A percentile compares a stretch with the other conserved stretches of the same genome.
phyloP scores from a whole-genome alignment of 1,139 yeast genomes.

The Cylindricascospora bacillispora region DNA sequence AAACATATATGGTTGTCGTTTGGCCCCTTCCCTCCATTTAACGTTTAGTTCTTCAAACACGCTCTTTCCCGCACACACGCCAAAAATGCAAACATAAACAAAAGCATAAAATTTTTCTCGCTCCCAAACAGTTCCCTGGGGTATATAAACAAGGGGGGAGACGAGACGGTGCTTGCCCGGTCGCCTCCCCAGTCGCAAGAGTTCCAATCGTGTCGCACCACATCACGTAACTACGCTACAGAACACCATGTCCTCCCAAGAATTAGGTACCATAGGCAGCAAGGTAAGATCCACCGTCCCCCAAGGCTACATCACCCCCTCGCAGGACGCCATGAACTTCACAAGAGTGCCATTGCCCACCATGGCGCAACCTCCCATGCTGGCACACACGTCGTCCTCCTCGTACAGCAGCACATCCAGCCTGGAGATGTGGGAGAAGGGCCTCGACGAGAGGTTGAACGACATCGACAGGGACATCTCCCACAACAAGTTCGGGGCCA shows the following conservation, averaged over 20 bases:
- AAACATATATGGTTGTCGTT: too few species aligned
- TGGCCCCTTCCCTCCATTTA: too few species aligned
- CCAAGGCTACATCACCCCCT: slow-evolving; percentile 9
- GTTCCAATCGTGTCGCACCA: too few species aligned
- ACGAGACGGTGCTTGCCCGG: too few species aligned
- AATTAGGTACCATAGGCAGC: slow-evolving; percentile 3
- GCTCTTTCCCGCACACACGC: too few species aligned
- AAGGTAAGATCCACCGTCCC: slow-evolving; percentile 4
- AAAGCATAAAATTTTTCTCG: too few species aligned
- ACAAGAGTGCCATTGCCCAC: slow-evolving; percentile 44
- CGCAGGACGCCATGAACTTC: slow-evolving; percentile 7
- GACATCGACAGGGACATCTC: slow-evolving; percentile 25
- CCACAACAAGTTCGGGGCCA: slow-evolving; percentile 17
- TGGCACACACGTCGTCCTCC: slow-evolving; percentile 21
- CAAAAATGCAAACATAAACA: too few species aligned
- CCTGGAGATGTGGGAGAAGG: slow-evolving; percentile 40
- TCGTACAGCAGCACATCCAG: slow-evolving; percentile 26
- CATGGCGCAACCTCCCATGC: slow-evolving; percentile 17
- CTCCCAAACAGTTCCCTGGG: too few species aligned
- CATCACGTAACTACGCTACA: too few species aligned
- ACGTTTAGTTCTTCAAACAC: too few species aligned
- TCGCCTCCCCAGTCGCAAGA: too few species aligned
- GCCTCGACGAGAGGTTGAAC: slow-evolving; percentile 31
- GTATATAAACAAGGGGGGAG: too few species aligned
- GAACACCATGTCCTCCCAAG: slow-evolving; percentile 2